Evolutionary conservation across 1,284 basidiomycete species (phyloP), one percentile per base, ranked within the genome.

Genomic region (Inonotus hispidus): DNA sequence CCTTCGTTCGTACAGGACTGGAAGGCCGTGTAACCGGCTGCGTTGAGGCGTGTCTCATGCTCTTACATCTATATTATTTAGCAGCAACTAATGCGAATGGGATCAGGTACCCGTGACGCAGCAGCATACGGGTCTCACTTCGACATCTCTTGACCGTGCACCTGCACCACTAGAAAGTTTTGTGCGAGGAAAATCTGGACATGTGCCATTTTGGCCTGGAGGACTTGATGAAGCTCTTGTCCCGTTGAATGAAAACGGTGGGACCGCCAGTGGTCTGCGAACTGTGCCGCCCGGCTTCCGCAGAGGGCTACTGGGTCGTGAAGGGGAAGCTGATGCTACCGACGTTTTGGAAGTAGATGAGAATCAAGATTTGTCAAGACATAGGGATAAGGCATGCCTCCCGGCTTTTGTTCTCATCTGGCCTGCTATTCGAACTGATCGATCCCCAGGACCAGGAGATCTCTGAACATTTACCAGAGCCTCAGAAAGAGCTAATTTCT

Each of bases 161-260:
- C 94, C 93, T 3, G 92, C 85, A 6, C 81, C 87, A 1, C 79
- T 77, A 52, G 82, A 83, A 65, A 89, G 85, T 65, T 98, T 98
- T 73, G 94, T 98, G 7, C 79, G 95, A 62, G 95, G 95, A 53
- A 97, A 95, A 73, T 90, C 93, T 35, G 90, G 91, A 25, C 87
- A 95, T 72, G 85, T 96, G 2, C 95, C 95, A 0, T 97, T 97
- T 73, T 82, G 87, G 75, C 95, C 95, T 7, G 95, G 95, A 58
- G 95, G 95, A 8, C 77, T 96, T 27, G 88, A 90, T 53, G 84
- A 84, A 66, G 67, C 68, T n/a, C 67, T 70, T 16, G 32, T 65
- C 11, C 64, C 67, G 1, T 60, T 66, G 25, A 63, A 62, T 13
- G 45, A 65, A 38, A 66, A 62, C 56, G 63, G 61, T 35, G 66